phyloP scores from a whole-genome alignment of 371 early-diverging fungal species.

The Catenaria anguillulae region DNA sequence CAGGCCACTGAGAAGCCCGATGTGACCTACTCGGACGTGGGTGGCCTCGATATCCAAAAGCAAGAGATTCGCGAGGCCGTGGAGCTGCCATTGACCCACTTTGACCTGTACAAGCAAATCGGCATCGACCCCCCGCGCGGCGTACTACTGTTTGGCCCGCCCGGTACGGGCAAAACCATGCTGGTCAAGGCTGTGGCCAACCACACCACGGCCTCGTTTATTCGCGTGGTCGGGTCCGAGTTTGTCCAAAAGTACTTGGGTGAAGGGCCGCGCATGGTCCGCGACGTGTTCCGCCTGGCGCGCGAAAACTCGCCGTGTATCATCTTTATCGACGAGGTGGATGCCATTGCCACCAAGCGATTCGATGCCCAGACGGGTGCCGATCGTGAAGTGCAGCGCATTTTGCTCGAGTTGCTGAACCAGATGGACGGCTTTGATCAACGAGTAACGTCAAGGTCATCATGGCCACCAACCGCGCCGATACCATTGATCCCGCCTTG shows the following conservation, averaged over 20 bases:
- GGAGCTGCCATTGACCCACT: conserved; percentile 98
- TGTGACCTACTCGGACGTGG: conserved; percentile 94
- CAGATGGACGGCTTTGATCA: conserved; percentile 99
- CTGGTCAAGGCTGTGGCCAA: conserved; percentile 99
- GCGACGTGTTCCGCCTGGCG: conserved; percentile 98
- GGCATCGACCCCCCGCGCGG: conserved; percentile 99
- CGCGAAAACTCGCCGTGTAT: conserved; percentile 98
- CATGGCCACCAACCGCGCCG: conserved; percentile 99
- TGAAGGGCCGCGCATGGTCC: conserved; percentile 99
- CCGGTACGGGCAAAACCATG: conserved; percentile 99
- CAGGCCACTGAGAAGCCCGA: conserved; percentile 92
- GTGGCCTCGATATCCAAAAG: conserved; percentile 98
- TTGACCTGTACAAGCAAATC: conserved; percentile 98
- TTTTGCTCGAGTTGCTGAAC: conserved; percentile 94
- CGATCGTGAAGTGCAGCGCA: conserved; percentile 99
- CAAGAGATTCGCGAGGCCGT: conserved; percentile 99
- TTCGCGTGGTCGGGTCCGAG: conserved; percentile 98
- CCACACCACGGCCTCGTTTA: conserved; percentile 97
- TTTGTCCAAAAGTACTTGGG: conserved; percentile 99
- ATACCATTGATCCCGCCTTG: conserved; percentile 98
- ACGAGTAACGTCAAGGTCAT: conserved; percentile 98
- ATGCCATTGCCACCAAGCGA: conserved; percentile 98
- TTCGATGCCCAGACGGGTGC: conserved; percentile 99
- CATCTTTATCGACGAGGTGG: conserved; percentile 99
- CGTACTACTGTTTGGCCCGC: conserved; percentile 97